Conservation (phyloP, 2,329 filamentous ascomycete genomes). For the Cercospora sojina region DNA sequence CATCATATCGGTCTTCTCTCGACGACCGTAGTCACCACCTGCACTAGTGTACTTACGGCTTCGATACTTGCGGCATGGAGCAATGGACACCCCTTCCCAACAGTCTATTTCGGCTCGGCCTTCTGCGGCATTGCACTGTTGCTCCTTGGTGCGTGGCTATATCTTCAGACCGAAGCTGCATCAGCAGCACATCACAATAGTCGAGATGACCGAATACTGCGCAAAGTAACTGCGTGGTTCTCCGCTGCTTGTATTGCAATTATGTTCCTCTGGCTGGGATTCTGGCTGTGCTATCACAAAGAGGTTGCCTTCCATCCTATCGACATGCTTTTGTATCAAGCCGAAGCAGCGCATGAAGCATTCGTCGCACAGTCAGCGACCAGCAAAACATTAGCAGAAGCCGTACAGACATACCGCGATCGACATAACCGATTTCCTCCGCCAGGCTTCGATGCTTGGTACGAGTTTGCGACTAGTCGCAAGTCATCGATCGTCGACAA, state of each 20-base stretch:
- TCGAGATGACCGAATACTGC: slow-evolving; percentile 16
- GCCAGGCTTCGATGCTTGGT: slow-evolving; percentile 62
- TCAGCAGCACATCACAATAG: slow-evolving; percentile 8
- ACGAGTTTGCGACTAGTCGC: slow-evolving; percentile 53
- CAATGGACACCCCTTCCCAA: slow-evolving; percentile 36
- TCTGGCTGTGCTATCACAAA: slow-evolving; percentile 44
- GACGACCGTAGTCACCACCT: slow-evolving; percentile 43
- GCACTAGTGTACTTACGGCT: slow-evolving; percentile 37
- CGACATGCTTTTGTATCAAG: slow-evolving; percentile 54
- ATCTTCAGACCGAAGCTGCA: slow-evolving; percentile 29
- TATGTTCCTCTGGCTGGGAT: slow-evolving; percentile 44
- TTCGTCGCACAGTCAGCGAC: slow-evolving; percentile 51
- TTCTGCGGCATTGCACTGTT: slow-evolving; percentile 28
- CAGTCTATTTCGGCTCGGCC: slow-evolving; percentile 25
- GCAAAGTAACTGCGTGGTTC: slow-evolving; percentile 32
- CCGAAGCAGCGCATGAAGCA: slow-evolving; percentile 48
- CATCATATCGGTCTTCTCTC: slow-evolving; percentile 42
- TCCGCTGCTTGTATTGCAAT: slow-evolving; percentile 44
- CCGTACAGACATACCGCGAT: slow-evolving; percentile 52
- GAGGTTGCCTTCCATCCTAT: slow-evolving; percentile 54
- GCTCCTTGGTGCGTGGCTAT: slow-evolving; percentile 36
- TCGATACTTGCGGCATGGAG: slow-evolving; percentile 38
- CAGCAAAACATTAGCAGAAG: slow-evolving; percentile 51
- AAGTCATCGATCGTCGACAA: slow-evolving; percentile 58
- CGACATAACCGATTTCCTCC: slow-evolving; percentile 57